phyloP scores from a whole-genome alignment of 2,329 filamentous ascomycete genomes.

The Botryosphaeria dothidea region DNA sequence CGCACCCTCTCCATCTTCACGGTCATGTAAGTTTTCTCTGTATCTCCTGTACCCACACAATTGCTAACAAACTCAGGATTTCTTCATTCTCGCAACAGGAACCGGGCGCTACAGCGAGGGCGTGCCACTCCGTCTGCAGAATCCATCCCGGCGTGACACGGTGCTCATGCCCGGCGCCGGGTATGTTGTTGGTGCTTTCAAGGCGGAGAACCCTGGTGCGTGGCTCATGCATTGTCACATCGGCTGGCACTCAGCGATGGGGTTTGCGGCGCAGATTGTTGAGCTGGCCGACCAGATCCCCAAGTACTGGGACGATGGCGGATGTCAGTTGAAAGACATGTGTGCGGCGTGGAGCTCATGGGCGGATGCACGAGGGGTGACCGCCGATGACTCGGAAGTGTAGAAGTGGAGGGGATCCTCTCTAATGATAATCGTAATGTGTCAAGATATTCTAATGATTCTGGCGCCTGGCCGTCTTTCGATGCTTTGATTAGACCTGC shows the following conservation, averaged over 20 bases:
- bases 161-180: conserved; percentile 60
- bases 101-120: conserved; percentile 34
- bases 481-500: not conserved
- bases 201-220: conserved; percentile 53
- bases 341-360: conserved; percentile 4
- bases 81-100: conserved; percentile 43
- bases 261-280: conserved; percentile 52
- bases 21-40: conserved; percentile 27
- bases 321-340: not conserved
- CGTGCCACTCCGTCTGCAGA: conserved; percentile 36
- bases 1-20: conserved; percentile 45
- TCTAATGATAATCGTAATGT: conserved; percentile 4
- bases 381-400: not conserved
- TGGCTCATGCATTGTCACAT: conserved; percentile 27
- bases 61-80: conserved; percentile 30
- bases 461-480: not conserved
- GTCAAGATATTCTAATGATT: not conserved
- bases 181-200: conserved; percentile 55
- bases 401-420: not conserved
- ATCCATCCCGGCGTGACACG: conserved; percentile 40
- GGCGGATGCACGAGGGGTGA: not conserved
- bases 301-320: not conserved
- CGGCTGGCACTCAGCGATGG: conserved; percentile 50
- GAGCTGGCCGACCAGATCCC: conserved; percentile 11
- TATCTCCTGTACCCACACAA: no score